A percentile compares a stretch with the other conserved stretches of the same genome.
Evolutionary conservation across 2,329 filamentous ascomycete species (phyloP).

Genomic region (Diatrype stigma): DNA sequence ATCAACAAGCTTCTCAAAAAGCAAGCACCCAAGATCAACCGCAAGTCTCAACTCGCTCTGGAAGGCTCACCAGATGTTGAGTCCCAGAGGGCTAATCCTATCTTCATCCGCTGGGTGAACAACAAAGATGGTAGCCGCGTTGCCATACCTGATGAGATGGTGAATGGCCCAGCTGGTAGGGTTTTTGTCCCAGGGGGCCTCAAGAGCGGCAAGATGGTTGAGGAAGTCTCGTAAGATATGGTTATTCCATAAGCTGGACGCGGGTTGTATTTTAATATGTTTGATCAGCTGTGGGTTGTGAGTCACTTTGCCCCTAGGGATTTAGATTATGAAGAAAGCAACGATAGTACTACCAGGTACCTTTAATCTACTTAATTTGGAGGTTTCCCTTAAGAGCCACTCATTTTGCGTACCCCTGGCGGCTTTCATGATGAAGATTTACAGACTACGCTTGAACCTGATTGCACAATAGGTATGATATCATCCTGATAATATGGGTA

Average conservation of each 20-base stretch:
- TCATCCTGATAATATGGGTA: no score
- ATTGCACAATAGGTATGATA: no score
- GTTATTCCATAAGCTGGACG: background rate
- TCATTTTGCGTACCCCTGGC: no score
- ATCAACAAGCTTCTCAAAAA: slow-evolving; percentile 89
- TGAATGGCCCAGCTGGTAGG: slow-evolving; percentile 57
- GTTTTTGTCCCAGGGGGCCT: slow-evolving; percentile 45
- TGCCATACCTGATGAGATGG: slow-evolving; percentile 64
- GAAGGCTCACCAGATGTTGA: slow-evolving; percentile 47
- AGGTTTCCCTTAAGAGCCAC: no score
- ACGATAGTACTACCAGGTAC: no score
- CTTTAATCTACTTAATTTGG: no score
- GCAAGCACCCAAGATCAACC: slow-evolving; percentile 71
- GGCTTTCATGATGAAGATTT: no score
- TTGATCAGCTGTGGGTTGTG: no score
- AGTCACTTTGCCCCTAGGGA: no score
- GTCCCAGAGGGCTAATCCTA: slow-evolving; percentile 48
- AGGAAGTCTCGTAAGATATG: slow-evolving; percentile 45
- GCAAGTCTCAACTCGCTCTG: slow-evolving; percentile 43
- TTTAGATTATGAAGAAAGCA: no score
- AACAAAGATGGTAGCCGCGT: slow-evolving; percentile 60
- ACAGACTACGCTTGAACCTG: no score
- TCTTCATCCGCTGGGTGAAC: slow-evolving; percentile 69
- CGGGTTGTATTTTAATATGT: no score
- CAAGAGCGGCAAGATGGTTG: slow-evolving; percentile 46